Conservation (phyloP, 148 eudicot genomes). For the Agrostemma githago region DNA sequence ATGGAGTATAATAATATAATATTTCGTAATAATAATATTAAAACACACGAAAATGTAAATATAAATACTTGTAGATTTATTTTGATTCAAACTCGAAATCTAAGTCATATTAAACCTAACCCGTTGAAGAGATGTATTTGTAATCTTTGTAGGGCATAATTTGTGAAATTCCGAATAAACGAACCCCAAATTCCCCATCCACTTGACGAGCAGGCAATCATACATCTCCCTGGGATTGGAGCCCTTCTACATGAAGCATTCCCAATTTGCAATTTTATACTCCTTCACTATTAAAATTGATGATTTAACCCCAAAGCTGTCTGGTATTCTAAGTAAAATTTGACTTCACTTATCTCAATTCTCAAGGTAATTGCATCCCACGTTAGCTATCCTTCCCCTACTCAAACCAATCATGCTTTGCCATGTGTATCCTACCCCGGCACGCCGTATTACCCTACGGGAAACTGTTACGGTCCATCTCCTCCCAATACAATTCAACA, state of each 20-base stretch:
- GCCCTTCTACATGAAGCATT: constrained; percentile 23
- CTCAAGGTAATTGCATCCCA: constrained; percentile 29
- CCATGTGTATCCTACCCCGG: constrained; percentile 13
- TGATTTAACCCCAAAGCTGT: constrained; percentile 16
- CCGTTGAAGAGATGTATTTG: no score
- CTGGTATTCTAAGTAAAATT: constrained; percentile 15
- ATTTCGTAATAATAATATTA: no score
- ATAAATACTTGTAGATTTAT: no score
- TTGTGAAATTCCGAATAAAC: no score
- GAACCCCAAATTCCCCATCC: background rate
- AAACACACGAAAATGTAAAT: no score
- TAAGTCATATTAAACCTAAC: no score
- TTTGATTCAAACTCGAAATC: no score
- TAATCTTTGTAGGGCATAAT: no score
- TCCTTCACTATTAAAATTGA: no score
- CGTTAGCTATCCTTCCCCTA: constrained; percentile 20
- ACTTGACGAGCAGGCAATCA: background rate
- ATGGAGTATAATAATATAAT: no score
- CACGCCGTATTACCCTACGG: constrained; percentile 26
- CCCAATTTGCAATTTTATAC: background rate
- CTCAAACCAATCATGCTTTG: constrained; percentile 8
- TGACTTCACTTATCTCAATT: constrained; percentile 24
- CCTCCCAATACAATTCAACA: constrained; percentile 7
- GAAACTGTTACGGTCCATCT: constrained; percentile 7
- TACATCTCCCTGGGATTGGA: constrained; percentile 28